Evolutionary conservation across 2,329 filamentous ascomycete genomes (phyloP).

Genomic region (Ophiocordyceps camponoti-saundersi): DNA sequence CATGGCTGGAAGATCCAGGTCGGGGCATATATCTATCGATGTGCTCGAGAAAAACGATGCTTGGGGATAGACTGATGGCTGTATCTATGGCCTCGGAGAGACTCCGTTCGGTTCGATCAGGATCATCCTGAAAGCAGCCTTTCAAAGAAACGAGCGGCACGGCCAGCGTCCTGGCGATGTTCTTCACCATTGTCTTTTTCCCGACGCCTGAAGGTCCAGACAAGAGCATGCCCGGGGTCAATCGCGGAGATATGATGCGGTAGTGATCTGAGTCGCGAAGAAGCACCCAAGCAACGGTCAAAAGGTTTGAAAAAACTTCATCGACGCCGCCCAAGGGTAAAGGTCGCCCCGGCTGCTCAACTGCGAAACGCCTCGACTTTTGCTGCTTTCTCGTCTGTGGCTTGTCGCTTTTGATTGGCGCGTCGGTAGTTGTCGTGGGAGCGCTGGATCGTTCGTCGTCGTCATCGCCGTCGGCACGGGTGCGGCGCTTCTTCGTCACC

Average conservation of each 20-base stretch:
- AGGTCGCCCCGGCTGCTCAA: slow-evolving; percentile 10
- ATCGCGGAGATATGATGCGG: slow-evolving; percentile 4
- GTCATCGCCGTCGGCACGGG: slow-evolving; percentile 12
- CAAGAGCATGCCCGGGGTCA: slow-evolving; percentile 42
- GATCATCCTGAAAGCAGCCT: slow-evolving; percentile 16
- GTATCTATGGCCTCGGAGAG: slow-evolving; percentile 42
- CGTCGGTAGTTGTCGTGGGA: background rate
- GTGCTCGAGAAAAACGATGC: slow-evolving; percentile 80
- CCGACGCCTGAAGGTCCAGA: slow-evolving; percentile 70
- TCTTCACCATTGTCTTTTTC: slow-evolving; percentile 62
- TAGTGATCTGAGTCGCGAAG: slow-evolving; percentile 9
- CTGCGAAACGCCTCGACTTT: slow-evolving; percentile 12
- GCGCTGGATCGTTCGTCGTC: slow-evolving; percentile 3
- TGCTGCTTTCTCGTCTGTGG: slow-evolving; percentile 12
- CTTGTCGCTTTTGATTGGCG: slow-evolving; percentile 9
- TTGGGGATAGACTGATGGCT: slow-evolving; percentile 71
- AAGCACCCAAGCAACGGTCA: slow-evolving; percentile 2
- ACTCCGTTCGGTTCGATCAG: slow-evolving; percentile 21
- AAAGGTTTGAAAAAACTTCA: slow-evolving; percentile 9
- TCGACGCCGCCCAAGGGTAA: slow-evolving; percentile 13
- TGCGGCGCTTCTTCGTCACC: slow-evolving; percentile 15
- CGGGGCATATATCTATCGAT: slow-evolving; percentile 77
- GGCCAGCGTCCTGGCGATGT: slow-evolving; percentile 53
- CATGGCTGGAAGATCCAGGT: slow-evolving; percentile 55
- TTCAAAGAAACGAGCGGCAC: slow-evolving; percentile 51